Percentiles rank a stretch among this genome's conserved stretches.
Evolutionary conservation across 139 green algal species (phyloP).

Genomic region (Coelastrella sp.): DNA sequence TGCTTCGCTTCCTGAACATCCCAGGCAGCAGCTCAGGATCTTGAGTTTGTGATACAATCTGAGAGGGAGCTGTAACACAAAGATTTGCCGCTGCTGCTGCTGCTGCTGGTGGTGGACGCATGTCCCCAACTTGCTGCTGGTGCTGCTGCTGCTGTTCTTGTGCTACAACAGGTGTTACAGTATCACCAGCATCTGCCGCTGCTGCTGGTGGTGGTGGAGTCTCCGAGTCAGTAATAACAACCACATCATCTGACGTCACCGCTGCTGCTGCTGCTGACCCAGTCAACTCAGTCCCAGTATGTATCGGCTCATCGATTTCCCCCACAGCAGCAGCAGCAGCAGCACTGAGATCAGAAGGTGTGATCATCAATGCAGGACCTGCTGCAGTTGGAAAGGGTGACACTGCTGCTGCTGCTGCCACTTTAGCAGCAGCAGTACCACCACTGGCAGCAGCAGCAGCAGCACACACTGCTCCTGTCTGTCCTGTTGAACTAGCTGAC

Average conservation of each 20-base stretch:
- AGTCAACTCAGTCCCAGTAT: not conserved
- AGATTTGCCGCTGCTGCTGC: not conserved
- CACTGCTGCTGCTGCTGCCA: not conserved
- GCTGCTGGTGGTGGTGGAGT: not conserved
- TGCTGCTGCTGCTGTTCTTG: too few species aligned
- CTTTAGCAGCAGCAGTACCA: not conserved
- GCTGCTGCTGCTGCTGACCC: not conserved
- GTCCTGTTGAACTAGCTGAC: not conserved
- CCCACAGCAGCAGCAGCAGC: not conserved
- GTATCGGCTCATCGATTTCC: not conserved
- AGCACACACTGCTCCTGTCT: not conserved
- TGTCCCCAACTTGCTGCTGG: too few species aligned
- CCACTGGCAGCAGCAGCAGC: slow-evolving; percentile 1
- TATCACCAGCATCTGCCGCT: too few species aligned
- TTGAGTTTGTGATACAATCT: not conserved
- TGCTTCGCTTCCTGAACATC: not conserved
- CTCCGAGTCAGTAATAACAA: not conserved
- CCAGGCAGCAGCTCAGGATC: slow-evolving; percentile 13
- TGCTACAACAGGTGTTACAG: too few species aligned
- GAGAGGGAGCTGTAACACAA: not conserved
- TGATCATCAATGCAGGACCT: too few species aligned
- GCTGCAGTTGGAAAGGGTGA: too few species aligned
- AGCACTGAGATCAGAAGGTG: not conserved
- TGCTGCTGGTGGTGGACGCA: not conserved
- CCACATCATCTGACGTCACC: too few species aligned